These are phyloP conservation scores for Cryphonectria nitschkei DNA, from an alignment of 2,329 filamentous ascomycete genomes.

Conservation along the genomic window DNA sequence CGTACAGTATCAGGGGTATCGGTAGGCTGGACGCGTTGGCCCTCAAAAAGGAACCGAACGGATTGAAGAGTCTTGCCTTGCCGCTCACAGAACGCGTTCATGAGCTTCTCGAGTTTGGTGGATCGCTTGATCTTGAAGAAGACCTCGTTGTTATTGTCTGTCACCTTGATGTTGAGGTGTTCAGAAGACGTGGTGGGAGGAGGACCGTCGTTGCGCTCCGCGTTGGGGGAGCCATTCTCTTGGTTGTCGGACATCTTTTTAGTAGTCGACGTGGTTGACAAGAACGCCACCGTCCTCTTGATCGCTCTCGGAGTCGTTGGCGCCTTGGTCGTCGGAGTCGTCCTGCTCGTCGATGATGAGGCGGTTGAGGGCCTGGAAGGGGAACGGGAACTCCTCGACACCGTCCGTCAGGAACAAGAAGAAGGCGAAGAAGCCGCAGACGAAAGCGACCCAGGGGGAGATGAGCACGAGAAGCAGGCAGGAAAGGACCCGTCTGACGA, in stretches of 20 bases:
- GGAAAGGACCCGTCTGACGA: background rate
- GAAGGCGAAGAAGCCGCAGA: background rate
- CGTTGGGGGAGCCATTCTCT: constrained; percentile 52
- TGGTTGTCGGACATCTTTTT: constrained; percentile 50
- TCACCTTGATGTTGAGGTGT: constrained; percentile 99
- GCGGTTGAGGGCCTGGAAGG: background rate
- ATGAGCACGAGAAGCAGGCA: background rate
- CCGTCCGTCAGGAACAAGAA: background rate
- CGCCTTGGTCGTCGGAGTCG: background rate
- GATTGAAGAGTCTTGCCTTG: constrained; percentile 85
- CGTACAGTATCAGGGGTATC: constrained; percentile 92
- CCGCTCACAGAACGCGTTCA: constrained; percentile 96
- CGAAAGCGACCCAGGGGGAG: background rate
- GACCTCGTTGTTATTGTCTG: constrained; percentile 98
- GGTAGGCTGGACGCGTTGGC: constrained; percentile 83
- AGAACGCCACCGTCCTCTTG: background rate
- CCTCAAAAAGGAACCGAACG: constrained; percentile 94
- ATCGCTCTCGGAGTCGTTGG: background rate
- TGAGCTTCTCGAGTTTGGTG: constrained; percentile 94
- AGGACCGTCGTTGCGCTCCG: constrained; percentile 44
- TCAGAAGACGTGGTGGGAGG: constrained; percentile 57
- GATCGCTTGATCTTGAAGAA: constrained; percentile 99
- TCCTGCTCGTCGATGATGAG: background rate
- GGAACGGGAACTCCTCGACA: background rate
- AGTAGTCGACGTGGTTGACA: background rate